phyloP scores from a whole-genome alignment of 1,284 basidiomycete species.

The Volvariella surrecta region DNA sequence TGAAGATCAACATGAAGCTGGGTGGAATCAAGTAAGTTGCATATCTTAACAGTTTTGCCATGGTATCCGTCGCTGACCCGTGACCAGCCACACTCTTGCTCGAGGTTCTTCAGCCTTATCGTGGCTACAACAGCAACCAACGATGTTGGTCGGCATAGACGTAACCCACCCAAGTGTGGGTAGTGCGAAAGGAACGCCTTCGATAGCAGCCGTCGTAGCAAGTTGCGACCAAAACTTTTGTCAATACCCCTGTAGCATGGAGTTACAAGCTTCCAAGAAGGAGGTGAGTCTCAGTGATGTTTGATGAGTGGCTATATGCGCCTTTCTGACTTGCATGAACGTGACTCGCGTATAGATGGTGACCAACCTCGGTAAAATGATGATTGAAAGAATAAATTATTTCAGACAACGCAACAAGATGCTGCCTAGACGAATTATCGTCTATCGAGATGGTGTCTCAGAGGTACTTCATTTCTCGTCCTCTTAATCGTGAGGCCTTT shows the following conservation, averaged over 20 bases:
- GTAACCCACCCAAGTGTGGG: slow-evolving; percentile 74
- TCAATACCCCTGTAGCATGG: slow-evolving; percentile 65
- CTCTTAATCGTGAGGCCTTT: not conserved
- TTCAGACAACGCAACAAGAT: slow-evolving; percentile 38
- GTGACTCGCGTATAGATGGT: slow-evolving; percentile 75
- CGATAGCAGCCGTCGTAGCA: slow-evolving; percentile 74
- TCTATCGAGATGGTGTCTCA: slow-evolving; percentile 75
- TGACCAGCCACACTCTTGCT: slow-evolving; percentile 45
- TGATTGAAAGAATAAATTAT: slow-evolving; percentile 49
- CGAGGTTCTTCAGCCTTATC: slow-evolving; percentile 27
- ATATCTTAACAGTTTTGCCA: not conserved
- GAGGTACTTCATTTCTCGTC: slow-evolving; percentile 35
- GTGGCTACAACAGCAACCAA: slow-evolving; percentile 48
- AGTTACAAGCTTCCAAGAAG: slow-evolving; percentile 64
- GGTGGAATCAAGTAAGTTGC: slow-evolving; percentile 56
- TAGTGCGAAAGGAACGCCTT: slow-evolving; percentile 59
- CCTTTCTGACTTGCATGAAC: too few relatives aligned
- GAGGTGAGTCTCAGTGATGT: slow-evolving; percentile 39
- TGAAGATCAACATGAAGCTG: slow-evolving; percentile 77
- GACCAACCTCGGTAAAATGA: slow-evolving; percentile 58
- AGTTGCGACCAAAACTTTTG: slow-evolving; percentile 54
- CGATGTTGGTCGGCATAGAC: slow-evolving; percentile 79
- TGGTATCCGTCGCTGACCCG: not conserved
- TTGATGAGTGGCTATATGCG: too few relatives aligned
- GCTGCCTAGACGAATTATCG: slow-evolving; percentile 56